Base-by-base conservation (phyloP, 2,329 filamentous ascomycete genomes). In the Rhynchosporium graminicola region DNA sequence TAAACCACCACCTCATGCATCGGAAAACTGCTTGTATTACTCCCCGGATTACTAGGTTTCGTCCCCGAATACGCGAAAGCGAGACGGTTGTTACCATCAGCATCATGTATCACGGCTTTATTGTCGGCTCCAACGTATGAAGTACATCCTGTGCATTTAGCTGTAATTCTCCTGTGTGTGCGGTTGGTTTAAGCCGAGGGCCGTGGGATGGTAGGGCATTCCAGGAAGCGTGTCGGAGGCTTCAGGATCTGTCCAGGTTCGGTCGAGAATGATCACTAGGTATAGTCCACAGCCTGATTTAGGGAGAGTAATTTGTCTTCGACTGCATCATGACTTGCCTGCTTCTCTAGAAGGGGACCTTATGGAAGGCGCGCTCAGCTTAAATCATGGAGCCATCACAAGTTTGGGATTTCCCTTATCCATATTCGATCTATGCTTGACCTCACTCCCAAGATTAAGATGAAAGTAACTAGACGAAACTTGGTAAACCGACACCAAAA, bases 81-180 rank as follows among this genome's bases (percentile, higher is more conserved):
- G 12, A 66, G 28, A 29, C 52, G 62, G 42, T 64, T 64, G 2
- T 20, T 54, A 12, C 62, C 60, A 8, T 47, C 50, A 6, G 63
- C 63, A n/a, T 60, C 54, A 13, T 63, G 50, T 6, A 43, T 47
- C 15, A 42, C 57, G 3, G 60, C 46, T 4, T 38, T 29, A 28
- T 43, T 50, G n/a, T 4, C 29, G 4, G 55, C 38, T 2, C 45
- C 50, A 29, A 36, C 59, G 33, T 40, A 67, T 8, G 62, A 56
- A 1, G 62, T 65, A 48, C 65, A 67, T 10, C 65, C 65, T n/a
- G 60, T 59, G 40, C 65, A 67, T 56, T 67, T 67, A 5, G 60
- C 63, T 10, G 65, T 67, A 47, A 59, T 59, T 54, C 63, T 61
- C 51, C 57, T 62, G 46, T 67, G 65, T 20, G 60, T 67, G 3